These are phyloP conservation scores for Arthroderma sp. DNA, from an alignment of 2,329 filamentous ascomycete genomes.

Conservation along the genomic window DNA sequence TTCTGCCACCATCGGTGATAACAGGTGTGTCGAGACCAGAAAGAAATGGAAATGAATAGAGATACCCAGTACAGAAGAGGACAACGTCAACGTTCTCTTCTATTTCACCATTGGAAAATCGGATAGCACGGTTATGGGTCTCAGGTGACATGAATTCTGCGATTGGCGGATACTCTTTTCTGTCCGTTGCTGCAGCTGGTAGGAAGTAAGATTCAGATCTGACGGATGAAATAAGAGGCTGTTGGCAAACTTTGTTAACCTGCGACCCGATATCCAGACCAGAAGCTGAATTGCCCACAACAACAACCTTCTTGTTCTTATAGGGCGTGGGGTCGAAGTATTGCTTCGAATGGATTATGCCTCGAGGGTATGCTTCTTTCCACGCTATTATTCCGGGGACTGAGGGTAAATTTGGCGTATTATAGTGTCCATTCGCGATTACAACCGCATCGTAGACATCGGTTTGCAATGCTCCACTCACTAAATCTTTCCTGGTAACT, in stretches of 20 bases:
- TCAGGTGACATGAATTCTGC: slow-evolving; percentile 42
- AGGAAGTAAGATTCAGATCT: slow-evolving; percentile 40
- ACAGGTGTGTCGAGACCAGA: slow-evolving; percentile 41
- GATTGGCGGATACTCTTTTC: slow-evolving; percentile 47
- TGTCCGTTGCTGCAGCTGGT: slow-evolving; percentile 35
- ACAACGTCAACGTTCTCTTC: slow-evolving; percentile 61
- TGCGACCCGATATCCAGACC: slow-evolving; percentile 74
- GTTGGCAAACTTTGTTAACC: slow-evolving; percentile 49
- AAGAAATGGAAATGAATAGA: slow-evolving; percentile 71
- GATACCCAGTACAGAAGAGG: slow-evolving; percentile 80
- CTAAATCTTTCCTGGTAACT: slow-evolving; percentile 43
- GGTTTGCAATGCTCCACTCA: slow-evolving; percentile 30
- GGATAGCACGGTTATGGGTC: slow-evolving; percentile 45
- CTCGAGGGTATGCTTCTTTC: slow-evolving; percentile 45
- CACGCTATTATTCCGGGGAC: slow-evolving; percentile 51
- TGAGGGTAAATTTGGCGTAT: slow-evolving; percentile 54
- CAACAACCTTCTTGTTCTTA: slow-evolving; percentile 58
- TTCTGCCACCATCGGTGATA: slow-evolving; percentile 56
- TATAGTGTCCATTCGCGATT: slow-evolving; percentile 64
- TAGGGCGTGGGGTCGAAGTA: slow-evolving; percentile 59
- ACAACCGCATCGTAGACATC: slow-evolving; percentile 61
- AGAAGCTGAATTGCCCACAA: slow-evolving; percentile 75
- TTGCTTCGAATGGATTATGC: slow-evolving; percentile 64
- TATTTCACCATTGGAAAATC: slow-evolving; percentile 53
- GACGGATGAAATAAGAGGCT: slow-evolving; percentile 53